Evolutionary conservation across 202 grass and related monocot genomes (phyloP), one percentile per base, ranked within the genome.

Genomic region (Saccharum hybrid): DNA sequence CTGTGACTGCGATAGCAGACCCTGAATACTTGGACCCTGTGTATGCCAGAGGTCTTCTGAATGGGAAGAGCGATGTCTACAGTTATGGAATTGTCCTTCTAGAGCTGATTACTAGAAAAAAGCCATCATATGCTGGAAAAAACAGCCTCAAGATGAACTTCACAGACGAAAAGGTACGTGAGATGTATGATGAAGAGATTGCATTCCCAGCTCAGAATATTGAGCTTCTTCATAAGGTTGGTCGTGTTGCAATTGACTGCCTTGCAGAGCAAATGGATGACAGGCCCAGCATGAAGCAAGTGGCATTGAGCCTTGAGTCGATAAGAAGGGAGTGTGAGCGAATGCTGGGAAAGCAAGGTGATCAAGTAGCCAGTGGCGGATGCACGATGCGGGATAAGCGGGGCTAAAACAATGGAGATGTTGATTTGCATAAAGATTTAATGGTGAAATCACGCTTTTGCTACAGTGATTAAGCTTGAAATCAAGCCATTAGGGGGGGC

Each of bases 51-150:
- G 43, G 60, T 3, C 34, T 4, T 26, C 15, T 81, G 5, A 34
- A 72, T 1, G 78, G 76, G 66, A 86, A 86, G 40, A 81, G 78
- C 13, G 77, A 81, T 59, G 77, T 68, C 4, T 86, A 81, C 15
- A 76, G 63, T 76, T 86, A 48, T 14, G 70, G 77, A 9, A 37
- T 81, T 22, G 70, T 86, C 22, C 65, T 69, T 54, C 51, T 54
- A 57, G 65, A 80, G 13, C 48, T 69, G 1, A 69, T 80, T 4
- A 80, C 65, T 7, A 30, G 65, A 60, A 71, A 60, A 30, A 81
- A 28, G 7, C 34, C 78, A 60, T 4, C 2, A 9, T 81, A 81
- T 11, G 21, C 69, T 8, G 66, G 22, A 60, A 42, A 60, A 3
- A 81, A 81, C 1, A 71, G 49, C 2, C 66, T 81, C 21, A 10